phyloP scores from a whole-genome alignment of 2,329 filamentous ascomycete species.

The Monosporascus sp. region DNA sequence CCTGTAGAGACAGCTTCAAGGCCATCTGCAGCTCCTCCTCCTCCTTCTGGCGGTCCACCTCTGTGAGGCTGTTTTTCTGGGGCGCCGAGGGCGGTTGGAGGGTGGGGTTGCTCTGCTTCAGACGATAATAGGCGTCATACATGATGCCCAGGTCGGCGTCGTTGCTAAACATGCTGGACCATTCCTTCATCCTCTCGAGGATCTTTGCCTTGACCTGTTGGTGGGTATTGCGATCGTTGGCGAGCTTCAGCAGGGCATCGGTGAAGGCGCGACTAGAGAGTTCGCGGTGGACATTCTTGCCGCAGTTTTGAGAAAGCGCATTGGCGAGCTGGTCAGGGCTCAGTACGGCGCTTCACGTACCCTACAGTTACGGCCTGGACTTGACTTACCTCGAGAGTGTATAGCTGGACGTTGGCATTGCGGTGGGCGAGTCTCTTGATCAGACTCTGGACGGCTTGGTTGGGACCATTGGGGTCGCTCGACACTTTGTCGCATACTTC shows the following conservation, averaged over 20 bases:
- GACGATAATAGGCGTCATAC: constrained; percentile 85
- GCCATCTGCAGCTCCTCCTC: constrained; percentile 98
- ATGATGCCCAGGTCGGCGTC: constrained; percentile 95
- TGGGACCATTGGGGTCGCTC: constrained; percentile 54
- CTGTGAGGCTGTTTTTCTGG: constrained; percentile 85
- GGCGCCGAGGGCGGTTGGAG: constrained; percentile 89
- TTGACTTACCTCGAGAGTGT: constrained; percentile 70
- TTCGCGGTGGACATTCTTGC: constrained; percentile 79
- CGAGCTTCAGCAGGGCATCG: constrained; percentile 83
- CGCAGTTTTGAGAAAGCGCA: constrained; percentile 88
- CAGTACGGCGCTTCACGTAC: constrained; percentile 1
- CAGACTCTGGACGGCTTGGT: constrained; percentile 82
- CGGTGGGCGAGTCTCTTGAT: constrained; percentile 89
- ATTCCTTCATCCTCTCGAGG: constrained; percentile 90
- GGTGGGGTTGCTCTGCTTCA: constrained; percentile 81
- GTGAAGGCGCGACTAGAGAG: constrained; percentile 89
- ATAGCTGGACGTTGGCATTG: constrained; percentile 93
- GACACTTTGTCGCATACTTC: constrained; percentile 57
- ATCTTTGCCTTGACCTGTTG: constrained; percentile 97
- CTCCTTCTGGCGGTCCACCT: constrained; percentile 86
- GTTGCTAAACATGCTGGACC: constrained; percentile 88
- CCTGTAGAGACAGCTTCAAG: constrained; percentile 84
- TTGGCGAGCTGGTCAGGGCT: constrained; percentile 63
- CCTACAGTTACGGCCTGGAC: not conserved
- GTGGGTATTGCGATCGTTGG: constrained; percentile 92